phyloP scores from a whole-genome alignment of 2,329 filamentous ascomycete species.

The Aspergillus quadricinctus region DNA sequence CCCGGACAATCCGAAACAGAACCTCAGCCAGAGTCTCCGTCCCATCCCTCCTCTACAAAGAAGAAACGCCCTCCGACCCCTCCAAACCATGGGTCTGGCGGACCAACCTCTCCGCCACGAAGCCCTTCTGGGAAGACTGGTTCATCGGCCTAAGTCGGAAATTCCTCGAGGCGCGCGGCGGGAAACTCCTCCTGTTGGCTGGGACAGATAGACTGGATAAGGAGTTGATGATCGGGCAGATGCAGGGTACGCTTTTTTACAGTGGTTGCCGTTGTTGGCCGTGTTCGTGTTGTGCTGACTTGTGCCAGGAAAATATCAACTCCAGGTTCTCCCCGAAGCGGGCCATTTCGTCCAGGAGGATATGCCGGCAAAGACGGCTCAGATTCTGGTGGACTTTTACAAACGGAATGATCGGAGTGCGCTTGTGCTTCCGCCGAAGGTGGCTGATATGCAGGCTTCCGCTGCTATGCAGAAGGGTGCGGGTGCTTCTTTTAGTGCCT shows the following conservation, averaged over 20 bases:
- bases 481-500: slow-evolving; percentile 9
- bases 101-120: slow-evolving; percentile 76
- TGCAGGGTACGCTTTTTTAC: too few species aligned
- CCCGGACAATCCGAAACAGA: slow-evolving; percentile 77
- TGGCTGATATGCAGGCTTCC: slow-evolving; percentile 61
- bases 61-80: slow-evolving; percentile 30
- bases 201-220: slow-evolving; percentile 88
- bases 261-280: too few species aligned
- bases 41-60: slow-evolving; percentile 65
- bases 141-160: slow-evolving; percentile 83
- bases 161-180: slow-evolving; percentile 75
- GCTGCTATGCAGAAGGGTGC: slow-evolving; percentile 38
- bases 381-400: slow-evolving; percentile 84
- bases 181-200: slow-evolving; percentile 79
- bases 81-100: slow-evolving; percentile 71
- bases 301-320: slow-evolving; percentile 71
- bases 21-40: slow-evolving; percentile 84
- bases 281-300: too few species aligned
- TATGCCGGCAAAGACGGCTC: slow-evolving; percentile 81
- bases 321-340: slow-evolving; percentile 90
- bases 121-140: slow-evolving; percentile 93
- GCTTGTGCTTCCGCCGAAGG: slow-evolving; percentile 86
- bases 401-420: slow-evolving; percentile 81
- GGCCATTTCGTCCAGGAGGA: slow-evolving; percentile 98
- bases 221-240: slow-evolving; percentile 90